These are phyloP conservation scores for Stachybotrys elegans DNA, from an alignment of 2,329 filamentous ascomycete species.

Conservation along the genomic window DNA sequence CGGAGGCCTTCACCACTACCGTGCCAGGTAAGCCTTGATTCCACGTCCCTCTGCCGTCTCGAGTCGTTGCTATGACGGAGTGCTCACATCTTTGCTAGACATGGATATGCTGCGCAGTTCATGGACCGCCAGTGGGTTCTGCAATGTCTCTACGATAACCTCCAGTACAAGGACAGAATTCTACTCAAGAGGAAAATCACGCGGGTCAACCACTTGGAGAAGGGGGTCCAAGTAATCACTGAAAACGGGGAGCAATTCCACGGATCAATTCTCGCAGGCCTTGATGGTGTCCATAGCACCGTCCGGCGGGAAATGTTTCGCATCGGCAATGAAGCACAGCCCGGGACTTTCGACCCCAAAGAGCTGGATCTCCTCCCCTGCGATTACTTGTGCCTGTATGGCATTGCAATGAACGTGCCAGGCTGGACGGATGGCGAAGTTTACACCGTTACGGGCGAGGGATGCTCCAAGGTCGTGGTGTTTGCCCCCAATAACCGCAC, in stretches of 20 bases:
- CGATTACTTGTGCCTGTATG: constrained; percentile 30
- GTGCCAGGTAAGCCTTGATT: too few species aligned
- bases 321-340: constrained; percentile 13
- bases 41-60: too few species aligned
- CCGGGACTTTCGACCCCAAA: constrained; percentile 13
- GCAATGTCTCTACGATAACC: constrained; percentile 24
- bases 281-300: constrained; percentile 35
- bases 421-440: constrained; percentile 13
- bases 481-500: constrained; percentile 1
- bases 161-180: constrained; percentile 21
- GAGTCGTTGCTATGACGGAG: too few species aligned
- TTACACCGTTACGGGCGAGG: constrained; percentile 5
- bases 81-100: constrained; percentile 6
- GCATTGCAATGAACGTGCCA: constrained; percentile 25
- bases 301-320: constrained; percentile 25
- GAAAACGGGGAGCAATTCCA: constrained; percentile 21
- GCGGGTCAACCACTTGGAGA: background rate
- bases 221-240: constrained; percentile 23
- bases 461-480: background rate
- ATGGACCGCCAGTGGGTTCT: constrained; percentile 30
- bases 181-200: constrained; percentile 11
- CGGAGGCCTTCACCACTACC: too few species aligned
- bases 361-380: constrained; percentile 7
- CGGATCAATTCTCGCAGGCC: constrained; percentile 31
- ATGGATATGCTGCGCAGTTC: constrained; percentile 26